Base-by-base conservation (phyloP, 2,329 filamentous ascomycete genomes). In the Cercospora sp. region DNA sequence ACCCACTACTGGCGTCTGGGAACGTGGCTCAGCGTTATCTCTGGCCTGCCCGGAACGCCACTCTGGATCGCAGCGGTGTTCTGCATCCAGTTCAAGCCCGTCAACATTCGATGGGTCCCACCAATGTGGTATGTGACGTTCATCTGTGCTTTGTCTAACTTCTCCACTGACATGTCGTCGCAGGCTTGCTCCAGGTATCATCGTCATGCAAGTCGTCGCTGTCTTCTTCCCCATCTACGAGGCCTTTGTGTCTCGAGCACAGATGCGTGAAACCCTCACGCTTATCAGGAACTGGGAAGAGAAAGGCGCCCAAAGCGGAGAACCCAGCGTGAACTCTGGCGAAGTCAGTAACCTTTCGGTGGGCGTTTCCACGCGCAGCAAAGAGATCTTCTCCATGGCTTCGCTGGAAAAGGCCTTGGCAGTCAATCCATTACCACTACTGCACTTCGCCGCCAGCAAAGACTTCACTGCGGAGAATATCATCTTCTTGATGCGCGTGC, bases 381-480 rank as follows among this genome's bases (percentile, higher is more conserved):
- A 67, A 68, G 70, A 70, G 7, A 82, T 87, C 72, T 81, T 86
- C 59, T 87, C 86, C 55, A 89, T 90, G 85, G 81, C 83, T 51
- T 87, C 88, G 0, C 83, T 91, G 2, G 88, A 91, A 70, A 82
- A 86, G 67, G 86, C 88, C 4, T 81, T 91, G 0, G 80, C 84
- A 64, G 82, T 83, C 61, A 89, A 90, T 74, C 86, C 87, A 0
- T 81, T 83, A 4, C 86, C 87, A 0, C 82, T 91, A 0, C 86
- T 89, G 66, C 79, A 87, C 63, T 91, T 90, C 75, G 89, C 89
- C 0, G 88, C 89, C 0, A 81, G 86, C 0, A 83, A 85, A 40
- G 89, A 91, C 72, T 91, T 91, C 74, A 90, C 89, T 0, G 89
- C 88, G 13, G 89, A 91, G 76, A 91, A 91, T 74, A 88, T 91